A percentile compares a stretch with the other conserved stretches of the same genome.
Evolutionary conservation across 2,329 filamentous ascomycete genomes (phyloP).

Genomic region (Ciborinia camelliae): DNA sequence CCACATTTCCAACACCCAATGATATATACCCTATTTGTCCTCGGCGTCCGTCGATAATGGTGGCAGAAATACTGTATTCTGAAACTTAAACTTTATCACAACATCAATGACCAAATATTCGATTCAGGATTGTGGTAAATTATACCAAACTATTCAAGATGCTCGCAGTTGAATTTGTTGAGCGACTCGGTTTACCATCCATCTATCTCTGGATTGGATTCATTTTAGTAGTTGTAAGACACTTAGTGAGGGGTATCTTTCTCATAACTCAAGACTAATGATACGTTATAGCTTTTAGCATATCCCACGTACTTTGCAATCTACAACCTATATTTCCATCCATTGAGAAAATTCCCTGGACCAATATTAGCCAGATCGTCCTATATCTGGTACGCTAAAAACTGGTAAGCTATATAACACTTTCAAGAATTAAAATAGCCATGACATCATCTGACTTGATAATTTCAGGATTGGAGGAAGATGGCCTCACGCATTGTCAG

Average conservation of each 20-base stretch:
- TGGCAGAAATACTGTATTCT: neutral
- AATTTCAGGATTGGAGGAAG: conserved; percentile 1
- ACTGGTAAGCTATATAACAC: neutral
- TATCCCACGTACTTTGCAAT: conserved; percentile 9
- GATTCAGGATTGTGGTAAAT: neutral
- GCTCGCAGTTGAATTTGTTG: neutral
- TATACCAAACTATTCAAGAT: neutral
- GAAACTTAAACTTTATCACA: neutral
- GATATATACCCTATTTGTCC: neutral
- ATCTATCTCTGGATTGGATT: conserved; percentile 4
- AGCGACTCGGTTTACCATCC: neutral
- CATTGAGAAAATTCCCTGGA: conserved; percentile 16
- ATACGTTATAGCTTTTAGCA: neutral
- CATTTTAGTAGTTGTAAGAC: neutral
- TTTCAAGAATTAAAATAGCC: neutral
- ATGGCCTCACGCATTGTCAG: conserved; percentile 4
- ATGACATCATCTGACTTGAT: neutral
- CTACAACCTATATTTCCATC: conserved; percentile 17
- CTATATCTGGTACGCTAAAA: conserved; percentile 15
- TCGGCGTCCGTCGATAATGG: neutral
- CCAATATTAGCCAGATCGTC: conserved; percentile 9
- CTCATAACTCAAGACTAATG: neutral
- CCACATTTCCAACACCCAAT: neutral
- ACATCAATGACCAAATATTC: neutral
- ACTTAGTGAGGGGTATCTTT: neutral